Evolutionary conservation across 306 rosid genomes (phyloP), one percentile per base, ranked within the genome.

Genomic region (Nissolia schottii): DNA sequence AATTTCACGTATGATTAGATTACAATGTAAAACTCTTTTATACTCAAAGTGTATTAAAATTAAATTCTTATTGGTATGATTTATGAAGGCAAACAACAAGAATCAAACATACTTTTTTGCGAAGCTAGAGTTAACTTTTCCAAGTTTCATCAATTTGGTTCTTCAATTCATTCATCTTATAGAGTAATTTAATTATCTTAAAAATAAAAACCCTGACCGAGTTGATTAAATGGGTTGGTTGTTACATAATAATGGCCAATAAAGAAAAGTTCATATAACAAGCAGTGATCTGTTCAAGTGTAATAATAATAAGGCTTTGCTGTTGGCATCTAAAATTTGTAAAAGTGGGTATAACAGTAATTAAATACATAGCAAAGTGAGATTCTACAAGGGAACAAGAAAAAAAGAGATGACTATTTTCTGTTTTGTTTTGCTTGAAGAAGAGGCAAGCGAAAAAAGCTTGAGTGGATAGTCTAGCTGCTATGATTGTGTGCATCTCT

Each of bases 391-490:
- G 78, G 71, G 40, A 67, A 55, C 64, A 20, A 48, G 25, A 83
- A 76, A 48, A 31, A 83, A 76, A 80, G 74, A 5, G 43, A 74
- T 57, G n/a, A 59, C 64, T 50, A 41, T 22, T 74, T 61, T n/a
- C n/a, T 77, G 73, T 82, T 79, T 76, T 58, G 49, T 41, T 67
- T 83, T 78, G 77, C 81, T 79, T 75, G 71, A 77, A 76, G 72
- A 76, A 70, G 66, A 77, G 84, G 80, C 72, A 59, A 72, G 65
- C 38, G 23, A 70, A 76, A 70, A 76, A 64, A 60, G 78, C 23
- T 10, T 74, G 58, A 79, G 85, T 82, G 86, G 86, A 81, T 83
- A 43, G 65, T 74, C 75, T 64, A 76, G 81, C 78, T 80, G 80
- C 63, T 64, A 54, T 64, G 54, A 35, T 59, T 81, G 70, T 78